Evolutionary conservation across 2,329 filamentous ascomycete genomes (phyloP), one percentile per base, ranked within the genome.

Genomic region (Neonectria ditissima): DNA sequence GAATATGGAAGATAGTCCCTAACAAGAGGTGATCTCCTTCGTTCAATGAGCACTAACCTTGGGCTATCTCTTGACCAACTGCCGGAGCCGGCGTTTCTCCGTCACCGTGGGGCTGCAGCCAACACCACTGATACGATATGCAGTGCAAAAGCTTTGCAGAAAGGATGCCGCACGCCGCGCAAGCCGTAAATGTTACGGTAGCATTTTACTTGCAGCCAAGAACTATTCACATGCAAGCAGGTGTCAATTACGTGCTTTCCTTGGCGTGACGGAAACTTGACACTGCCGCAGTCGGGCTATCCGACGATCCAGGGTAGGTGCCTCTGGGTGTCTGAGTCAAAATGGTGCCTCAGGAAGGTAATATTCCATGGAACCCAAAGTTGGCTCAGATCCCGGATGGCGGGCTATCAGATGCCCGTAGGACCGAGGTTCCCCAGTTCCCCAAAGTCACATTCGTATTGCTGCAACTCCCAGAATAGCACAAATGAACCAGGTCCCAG

Each of bases 381-480:
- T 41, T 54, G 18, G 22, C 32, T 41, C 41, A 43, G 48, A 45
- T 34, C n/a, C 24, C 28, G 57, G 43, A 43, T 26, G 18, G 43
- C 52, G 47, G 41, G 41, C n/a, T 11, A 50, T 58, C 54, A 63
- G 54, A 58, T 34, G 53, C 32, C 55, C 39, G 60, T 50, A 47
- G 32, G 55, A 37, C 63, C 50, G 59, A 59, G 63, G 55, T 22
- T 26, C 22, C n/a, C n/a, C 37, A 11, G 37, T 43, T 16, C 47
- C 10, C 47, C n/a, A 41, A 55, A 43, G 44, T 63, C 48, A 54
- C 58, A 62, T 55, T 32, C 18, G 24, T 37, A 30, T 43, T n/a
- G n/a, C 14, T n/a, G 2, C n/a, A 54, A 14, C 13, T 24, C 61
- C 51, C 30, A 63, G 50, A 63, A 59, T 60, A 63, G 61, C 24